Conservation (phyloP, 345 rosid genomes). For the Eucalyptus erythrocorys region DNA sequence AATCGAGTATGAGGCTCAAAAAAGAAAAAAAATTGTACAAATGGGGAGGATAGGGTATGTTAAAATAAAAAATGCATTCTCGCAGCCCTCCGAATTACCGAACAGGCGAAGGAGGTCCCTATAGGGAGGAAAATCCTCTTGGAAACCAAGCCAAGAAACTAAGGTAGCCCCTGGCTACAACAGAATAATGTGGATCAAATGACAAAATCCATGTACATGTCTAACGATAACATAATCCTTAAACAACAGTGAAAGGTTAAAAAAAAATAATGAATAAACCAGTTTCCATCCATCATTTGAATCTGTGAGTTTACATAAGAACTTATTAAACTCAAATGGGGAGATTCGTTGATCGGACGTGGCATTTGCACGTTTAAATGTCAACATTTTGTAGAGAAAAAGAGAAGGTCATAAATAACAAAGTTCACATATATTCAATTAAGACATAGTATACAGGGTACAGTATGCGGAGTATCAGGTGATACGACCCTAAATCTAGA, state of each 20-base stretch:
- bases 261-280: fast-evolving
- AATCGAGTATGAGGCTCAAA: fast-evolving
- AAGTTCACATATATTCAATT: background rate
- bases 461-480: fast-evolving
- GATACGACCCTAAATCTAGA: background rate
- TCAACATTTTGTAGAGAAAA: background rate
- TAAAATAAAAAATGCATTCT: no score
- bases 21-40: no score
- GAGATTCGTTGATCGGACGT: background rate
- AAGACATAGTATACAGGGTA: fast-evolving
- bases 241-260: background rate
- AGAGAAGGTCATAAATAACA: background rate
- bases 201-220: background rate
- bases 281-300: background rate
- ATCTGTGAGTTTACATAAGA: background rate
- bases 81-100: fast-evolving
- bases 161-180: no score
- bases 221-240: no score
- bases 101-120: no score
- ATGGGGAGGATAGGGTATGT: fast-evolving
- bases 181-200: background rate
- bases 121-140: no score
- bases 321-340: background rate
- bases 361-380: background rate
- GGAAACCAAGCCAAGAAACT: no score